These are phyloP conservation scores for Leccinum olivaceopallidum DNA, from an alignment of 768 basidiomycete species.

Conservation along the genomic window DNA sequence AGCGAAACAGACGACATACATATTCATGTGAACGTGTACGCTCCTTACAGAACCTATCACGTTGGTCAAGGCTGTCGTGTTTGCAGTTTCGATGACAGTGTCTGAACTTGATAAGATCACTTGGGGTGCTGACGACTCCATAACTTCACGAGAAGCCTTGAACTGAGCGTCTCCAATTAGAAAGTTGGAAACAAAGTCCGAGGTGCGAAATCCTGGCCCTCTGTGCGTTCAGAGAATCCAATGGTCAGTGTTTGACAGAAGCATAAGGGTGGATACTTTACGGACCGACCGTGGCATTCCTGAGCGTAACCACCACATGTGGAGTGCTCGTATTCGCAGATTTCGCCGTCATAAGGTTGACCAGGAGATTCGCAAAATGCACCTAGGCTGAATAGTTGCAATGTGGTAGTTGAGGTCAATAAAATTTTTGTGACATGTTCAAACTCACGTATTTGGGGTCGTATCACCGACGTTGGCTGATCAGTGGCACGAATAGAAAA, in stretches of 20 bases:
- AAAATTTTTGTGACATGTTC: too few relatives aligned
- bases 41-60: constrained; percentile 64
- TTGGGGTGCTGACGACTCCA: constrained; percentile 39
- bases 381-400: constrained; percentile 46
- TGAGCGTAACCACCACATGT: constrained; percentile 71
- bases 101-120: constrained; percentile 21
- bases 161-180: constrained; percentile 74
- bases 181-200: constrained; percentile 74
- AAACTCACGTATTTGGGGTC: constrained; percentile 72
- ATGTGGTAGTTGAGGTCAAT: neutral
- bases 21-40: constrained; percentile 70
- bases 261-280: neutral
- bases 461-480: constrained; percentile 81
- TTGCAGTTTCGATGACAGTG: constrained; percentile 19
- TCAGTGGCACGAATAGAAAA: neutral
- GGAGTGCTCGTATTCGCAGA: constrained; percentile 69
- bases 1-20: constrained; percentile 44
- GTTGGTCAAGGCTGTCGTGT: constrained; percentile 34
- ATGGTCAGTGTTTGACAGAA: neutral
- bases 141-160: constrained; percentile 63
- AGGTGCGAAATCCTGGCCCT: constrained; percentile 73
- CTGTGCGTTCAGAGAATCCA: constrained; percentile 33
- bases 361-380: constrained; percentile 81
- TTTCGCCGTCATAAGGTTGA: constrained; percentile 60
- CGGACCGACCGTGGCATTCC: constrained; percentile 71